Conservation (phyloP, 345 rosid genomes). For the Acer saccharum region DNA sequence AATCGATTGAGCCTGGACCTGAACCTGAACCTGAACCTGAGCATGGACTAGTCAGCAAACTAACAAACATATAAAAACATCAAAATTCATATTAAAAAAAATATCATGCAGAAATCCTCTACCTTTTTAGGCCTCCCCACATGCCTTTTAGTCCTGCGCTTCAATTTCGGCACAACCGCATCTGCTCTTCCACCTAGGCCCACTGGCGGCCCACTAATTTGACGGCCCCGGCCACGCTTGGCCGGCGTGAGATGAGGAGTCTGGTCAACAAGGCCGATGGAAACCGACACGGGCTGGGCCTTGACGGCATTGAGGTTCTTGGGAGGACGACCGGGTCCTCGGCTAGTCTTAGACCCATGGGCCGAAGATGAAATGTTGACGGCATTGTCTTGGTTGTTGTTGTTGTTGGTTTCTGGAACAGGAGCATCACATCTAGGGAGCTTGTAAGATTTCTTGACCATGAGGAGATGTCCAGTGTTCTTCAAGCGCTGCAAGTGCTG, state of each 20-base stretch:
- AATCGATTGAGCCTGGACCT: conserved; percentile 17
- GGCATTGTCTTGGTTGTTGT: not conserved
- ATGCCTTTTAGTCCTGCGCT: too few relatives aligned
- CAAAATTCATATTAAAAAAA: too few relatives aligned
- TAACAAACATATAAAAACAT: conserved; percentile 6
- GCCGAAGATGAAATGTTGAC: not conserved
- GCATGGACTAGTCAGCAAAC: not conserved
- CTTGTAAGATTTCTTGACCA: conserved; percentile 71
- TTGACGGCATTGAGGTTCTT: too few relatives aligned
- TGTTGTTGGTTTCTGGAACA: not conserved
- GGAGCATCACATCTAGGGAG: conserved; percentile 32
- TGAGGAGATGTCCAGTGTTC: conserved; percentile 47
- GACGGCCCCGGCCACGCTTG: too few relatives aligned
- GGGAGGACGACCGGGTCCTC: too few relatives aligned
- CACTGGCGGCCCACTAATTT: conserved; percentile 24
- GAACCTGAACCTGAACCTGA: conserved; percentile 9
- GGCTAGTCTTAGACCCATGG: conserved; percentile 40
- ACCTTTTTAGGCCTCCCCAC: conserved; percentile 45
- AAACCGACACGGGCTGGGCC: too few relatives aligned
- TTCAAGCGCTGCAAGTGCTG: conserved; percentile 62
- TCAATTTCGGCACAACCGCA: conserved; percentile 14
- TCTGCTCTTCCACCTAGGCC: conserved; percentile 40
- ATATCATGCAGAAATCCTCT: conserved; percentile 10
- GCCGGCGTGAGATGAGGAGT: too few relatives aligned
- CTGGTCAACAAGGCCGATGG: too few relatives aligned